Evolutionary conservation across 2,329 filamentous ascomycete species (phyloP), one percentile per base, ranked within the genome.

Genomic region (Myriosclerotinia duriaeana): DNA sequence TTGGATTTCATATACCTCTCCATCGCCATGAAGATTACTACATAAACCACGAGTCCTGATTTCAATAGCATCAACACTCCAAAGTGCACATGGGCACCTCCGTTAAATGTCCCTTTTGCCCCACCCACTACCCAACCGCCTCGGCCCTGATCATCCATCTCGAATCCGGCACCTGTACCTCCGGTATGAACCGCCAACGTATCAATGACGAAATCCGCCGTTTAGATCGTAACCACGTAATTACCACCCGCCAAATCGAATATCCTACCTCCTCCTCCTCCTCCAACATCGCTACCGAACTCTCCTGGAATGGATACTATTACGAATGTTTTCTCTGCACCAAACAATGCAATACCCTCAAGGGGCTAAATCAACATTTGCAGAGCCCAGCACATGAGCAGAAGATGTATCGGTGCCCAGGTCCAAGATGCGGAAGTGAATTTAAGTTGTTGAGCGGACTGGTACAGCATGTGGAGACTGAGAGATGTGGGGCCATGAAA

Each of bases 101-200:
- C 2, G 74, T 87, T 9, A 0, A 53, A 0, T 90, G 87, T 61
- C 86, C 83, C 0, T 88, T 85, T 71, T 89, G 87, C 76, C 72
- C 77, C 46, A 67, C 56, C 2, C 38, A 11, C 3, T 85, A 79
- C 68, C 76, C 80, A 12, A 81, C 82, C 0, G 84, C 85, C 1
- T 84, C 82, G 0, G 86, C 85, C 5, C 70, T 88, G 79, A 86
- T 72, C 85, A 89, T 89, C 0, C 87, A 89, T 69, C 76, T 71
- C 0, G 82, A 82, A n/a, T 75, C 78, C 0, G 89, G 87, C 62
- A 79, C 79, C 0, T 74, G 74, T 0, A 82, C 83, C 0, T 76
- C 73, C 0, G 64, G 70, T 3, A 53, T 87, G 1, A 80, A 83
- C 71, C 81, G 83, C 12, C 80, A 84, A 12, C 74, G 69, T 3